These are phyloP conservation scores for Eruca vesicaria DNA, from an alignment of 441 rosid species.

Conservation along the genomic window DNA sequence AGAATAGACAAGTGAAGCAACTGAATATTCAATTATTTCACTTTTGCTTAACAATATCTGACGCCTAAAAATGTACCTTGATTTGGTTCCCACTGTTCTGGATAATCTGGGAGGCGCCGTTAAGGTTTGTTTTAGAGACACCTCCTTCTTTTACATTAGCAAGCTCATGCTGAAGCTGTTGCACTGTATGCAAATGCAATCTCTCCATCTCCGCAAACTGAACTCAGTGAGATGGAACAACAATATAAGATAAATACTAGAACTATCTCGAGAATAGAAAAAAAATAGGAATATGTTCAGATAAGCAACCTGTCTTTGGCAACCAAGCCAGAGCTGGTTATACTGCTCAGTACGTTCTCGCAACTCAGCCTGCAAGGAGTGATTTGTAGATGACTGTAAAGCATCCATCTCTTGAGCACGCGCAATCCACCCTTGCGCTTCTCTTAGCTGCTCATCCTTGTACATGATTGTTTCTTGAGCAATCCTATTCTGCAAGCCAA, in stretches of 20 bases:
- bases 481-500: conserved; percentile 76
- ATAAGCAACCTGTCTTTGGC: conserved; percentile 87
- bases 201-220: conserved; percentile 96
- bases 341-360: conserved; percentile 87
- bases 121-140: conserved; percentile 53
- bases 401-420: conserved; percentile 91
- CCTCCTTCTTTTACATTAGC: conserved; percentile 74
- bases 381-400: conserved; percentile 71
- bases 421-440: conserved; percentile 75
- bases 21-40: background rate
- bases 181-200: conserved; percentile 75
- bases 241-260: conserved; percentile 13
- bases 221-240: conserved; percentile 25
- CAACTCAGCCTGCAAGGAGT: conserved; percentile 78
- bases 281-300: background rate
- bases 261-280: conserved; percentile 1
- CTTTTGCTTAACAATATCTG: background rate
- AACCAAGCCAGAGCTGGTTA: conserved; percentile 89
- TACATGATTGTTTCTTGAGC: conserved; percentile 80
- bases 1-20: background rate
- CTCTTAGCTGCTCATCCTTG: conserved; percentile 90
- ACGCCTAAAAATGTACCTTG: conserved; percentile 48
- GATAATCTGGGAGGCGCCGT: conserved; percentile 56
- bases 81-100: conserved; percentile 55
- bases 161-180: conserved; percentile 86